A percentile compares a stretch with the other conserved stretches of the same genome.
These are phyloP conservation scores for Zygosaccharomyces sapae DNA, from an alignment of 1,139 yeast species.

Conservation along the genomic window DNA sequence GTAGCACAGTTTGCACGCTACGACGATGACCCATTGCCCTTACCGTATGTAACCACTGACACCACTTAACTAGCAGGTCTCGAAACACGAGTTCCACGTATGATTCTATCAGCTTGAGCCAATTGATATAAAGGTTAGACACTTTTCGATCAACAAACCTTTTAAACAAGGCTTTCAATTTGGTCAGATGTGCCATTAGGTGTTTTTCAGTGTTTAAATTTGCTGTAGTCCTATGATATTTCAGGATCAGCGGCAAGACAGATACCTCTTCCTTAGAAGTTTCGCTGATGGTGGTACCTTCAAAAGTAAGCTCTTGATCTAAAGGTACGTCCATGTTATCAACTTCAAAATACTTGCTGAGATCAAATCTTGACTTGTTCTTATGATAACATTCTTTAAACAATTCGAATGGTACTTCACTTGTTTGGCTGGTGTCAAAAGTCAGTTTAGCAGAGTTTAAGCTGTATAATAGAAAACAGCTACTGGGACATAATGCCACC, in stretches of 20 bases:
- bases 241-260: conserved; percentile 10
- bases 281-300: conserved; percentile 10
- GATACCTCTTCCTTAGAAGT: conserved; percentile 8
- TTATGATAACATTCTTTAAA: conserved; percentile 15
- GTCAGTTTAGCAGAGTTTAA: conserved; percentile 8
- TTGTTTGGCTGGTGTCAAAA: background rate
- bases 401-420: conserved; percentile 10
- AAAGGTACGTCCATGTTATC: conserved; percentile 1
- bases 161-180: conserved; percentile 11
- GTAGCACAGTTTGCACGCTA: conserved; percentile 11
- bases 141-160: conserved; percentile 8
- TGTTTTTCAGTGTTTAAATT: conserved; percentile 7
- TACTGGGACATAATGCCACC: conserved; percentile 7
- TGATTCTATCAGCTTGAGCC: conserved; percentile 16
- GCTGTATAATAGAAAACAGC: conserved; percentile 12
- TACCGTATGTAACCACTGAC: conserved; percentile 18
- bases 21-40: conserved; percentile 15
- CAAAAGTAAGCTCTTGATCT: conserved; percentile 9
- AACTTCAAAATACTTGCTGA: conserved; percentile 10
- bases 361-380: conserved; percentile 7
- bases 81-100: conserved; percentile 17
- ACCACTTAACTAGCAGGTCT: conserved; percentile 17
- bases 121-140: conserved; percentile 14
- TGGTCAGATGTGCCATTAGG: conserved; percentile 10
- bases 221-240: conserved; percentile 9